Base-by-base conservation (phyloP, 257 asterid species). In the Euphrasia confusa region DNA sequence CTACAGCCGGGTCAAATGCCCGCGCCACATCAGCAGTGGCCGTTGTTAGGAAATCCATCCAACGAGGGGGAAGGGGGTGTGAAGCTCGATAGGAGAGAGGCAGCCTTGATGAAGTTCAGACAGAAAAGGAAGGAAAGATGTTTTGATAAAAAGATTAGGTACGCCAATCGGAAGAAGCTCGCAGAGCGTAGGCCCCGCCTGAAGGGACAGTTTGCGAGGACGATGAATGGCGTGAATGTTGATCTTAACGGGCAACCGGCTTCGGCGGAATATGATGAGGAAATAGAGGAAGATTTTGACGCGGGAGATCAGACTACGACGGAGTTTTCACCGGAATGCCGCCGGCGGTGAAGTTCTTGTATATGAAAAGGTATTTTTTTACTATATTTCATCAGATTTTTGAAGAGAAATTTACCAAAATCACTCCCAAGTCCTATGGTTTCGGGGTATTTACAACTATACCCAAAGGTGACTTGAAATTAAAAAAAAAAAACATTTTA, bases 101-200 rank as follows among this genome's bases (percentile, higher is more conserved):
- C 90, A 4, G 99, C 99, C 7, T 72, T 93, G 77, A 68, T 83
- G 76, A 93, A 93, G 83, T 93, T 93, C 75, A 83, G 95, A 71
- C 94, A 85, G 75, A 93, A 89, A 70, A 80, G 96, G 47, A 89
- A 93, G 73, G 97, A 87, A 33, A 81, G 99, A 65, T 93, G 97
- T 68, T 93, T 87, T 73, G 91, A 89, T 82, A 89, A 93, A 79
- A 93, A 85, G 79, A 82, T 89, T 58, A 82, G 99, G 83, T 93
- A 93, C 63, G 96, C 80, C 44, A 93, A 93, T 58, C 58, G 97
- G 30, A 93, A 93, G 73, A 84, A 68, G 54, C 92, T 93, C 49
- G 97, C 99, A n/a, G 97, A 89, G 33, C 80, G 92, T 60, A 85
- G 99, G 55, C 99, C 99, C 68, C 96, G 96, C 45, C 68, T 89